Evolutionary conservation across 306 rosid genomes (phyloP), one percentile per base, ranked within the genome.

Genomic region (Fragaria vesca): DNA sequence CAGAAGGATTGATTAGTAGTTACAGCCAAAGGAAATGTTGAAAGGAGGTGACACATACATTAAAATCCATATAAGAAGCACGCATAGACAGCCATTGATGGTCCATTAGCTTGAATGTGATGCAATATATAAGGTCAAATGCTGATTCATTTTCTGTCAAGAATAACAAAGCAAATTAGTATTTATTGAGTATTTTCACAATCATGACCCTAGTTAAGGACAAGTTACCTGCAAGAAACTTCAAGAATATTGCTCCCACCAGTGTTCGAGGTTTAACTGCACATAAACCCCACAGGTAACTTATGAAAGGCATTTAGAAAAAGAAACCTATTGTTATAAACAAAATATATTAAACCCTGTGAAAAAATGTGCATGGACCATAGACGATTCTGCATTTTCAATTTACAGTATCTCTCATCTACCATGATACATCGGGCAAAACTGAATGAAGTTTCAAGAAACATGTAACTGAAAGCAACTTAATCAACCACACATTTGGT

Each of bases 1-100:
- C 34, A 30, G 30, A 46, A 75, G 32, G 46, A 58, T n/a, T 55
- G 21, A 55, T 2, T 21, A 55, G 20, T 12, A 52, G 46, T 42
- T 52, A 52, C 40, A 57, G 43, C 17, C 57, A 60, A 73, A 16
- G 47, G 58, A 69, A 66, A 63, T 16, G 21, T 32, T 63, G 20
- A 63, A 62, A 62, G 68, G 80, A 71, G 72, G 77, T 75, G 69
- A 69, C 72, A 89, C 99, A 30, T 89, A 95, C 99, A 75, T 95
- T 95, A 80, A 95, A 95, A 89, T 95, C 99, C 99, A 95, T 95
- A 82, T 95, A 95, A 30, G 99, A 93, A 12, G 99, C 99, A 36
- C 86, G 97, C 99, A 95, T 95, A 20, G 96, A 75, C 76, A 95
- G 99, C 99, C 99, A 95, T 82, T 91, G 91, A 60, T 91, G 93